phyloP scores from a whole-genome alignment of 305 asterid genomes.

The Coffea humblotiana region DNA sequence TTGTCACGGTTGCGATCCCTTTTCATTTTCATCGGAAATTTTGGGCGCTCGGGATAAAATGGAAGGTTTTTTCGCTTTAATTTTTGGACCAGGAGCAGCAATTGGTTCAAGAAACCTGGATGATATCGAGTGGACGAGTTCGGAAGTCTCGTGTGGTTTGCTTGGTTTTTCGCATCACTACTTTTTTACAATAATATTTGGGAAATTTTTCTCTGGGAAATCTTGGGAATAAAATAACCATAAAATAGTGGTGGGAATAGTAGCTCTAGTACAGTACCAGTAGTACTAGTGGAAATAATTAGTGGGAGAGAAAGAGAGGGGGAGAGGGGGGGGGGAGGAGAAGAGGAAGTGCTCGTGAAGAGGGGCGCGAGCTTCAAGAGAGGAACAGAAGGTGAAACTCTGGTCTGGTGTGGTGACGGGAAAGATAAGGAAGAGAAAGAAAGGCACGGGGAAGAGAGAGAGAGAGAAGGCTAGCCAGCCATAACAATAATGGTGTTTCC shows the following conservation, averaged over 20 bases:
- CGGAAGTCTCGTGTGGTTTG: constrained; percentile 34
- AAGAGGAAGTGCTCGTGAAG: constrained; percentile 43
- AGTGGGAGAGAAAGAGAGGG: constrained; percentile 3
- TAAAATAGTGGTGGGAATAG: neutral
- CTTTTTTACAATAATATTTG: constrained; percentile 8
- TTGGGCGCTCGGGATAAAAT: neutral
- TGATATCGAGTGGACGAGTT: constrained; percentile 49
- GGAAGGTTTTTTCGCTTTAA: constrained; percentile 7
- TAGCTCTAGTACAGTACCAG: neutral
- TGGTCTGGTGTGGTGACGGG: constrained; percentile 7
- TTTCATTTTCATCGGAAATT: constrained; percentile 39
- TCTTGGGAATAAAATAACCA: neutral
- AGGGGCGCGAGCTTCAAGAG: constrained; percentile 83
- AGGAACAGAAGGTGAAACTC: constrained; percentile 40
- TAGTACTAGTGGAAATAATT: neutral
- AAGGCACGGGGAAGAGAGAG: constrained; percentile 18
- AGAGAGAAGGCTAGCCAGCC: constrained; percentile 23
- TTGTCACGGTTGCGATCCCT: constrained; percentile 66
- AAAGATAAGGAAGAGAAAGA: constrained; percentile 41
- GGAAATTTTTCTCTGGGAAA: neutral
- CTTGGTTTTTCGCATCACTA: constrained; percentile 55
- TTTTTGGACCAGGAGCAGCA: constrained; percentile 29
- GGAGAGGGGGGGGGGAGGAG: constrained; percentile 17
- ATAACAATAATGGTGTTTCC: constrained; percentile 5
- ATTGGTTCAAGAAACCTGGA: constrained; percentile 59